These are phyloP conservation scores for Gastrodia elata DNA, from an alignment of 106 monocot species.

Conservation along the genomic window DNA sequence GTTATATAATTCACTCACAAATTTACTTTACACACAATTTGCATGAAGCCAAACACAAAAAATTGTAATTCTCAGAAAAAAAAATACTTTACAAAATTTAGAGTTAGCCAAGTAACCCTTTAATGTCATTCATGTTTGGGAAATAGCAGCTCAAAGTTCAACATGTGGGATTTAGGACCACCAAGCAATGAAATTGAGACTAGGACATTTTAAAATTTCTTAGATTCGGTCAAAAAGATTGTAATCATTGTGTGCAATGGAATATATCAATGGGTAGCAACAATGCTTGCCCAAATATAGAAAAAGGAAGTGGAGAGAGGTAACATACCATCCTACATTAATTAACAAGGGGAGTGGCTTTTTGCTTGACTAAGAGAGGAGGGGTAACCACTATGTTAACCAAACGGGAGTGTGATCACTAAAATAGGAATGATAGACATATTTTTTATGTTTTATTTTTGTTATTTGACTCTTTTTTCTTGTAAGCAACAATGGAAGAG, in stretches of 20 bases:
- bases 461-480: too few relatives aligned
- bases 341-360: background rate
- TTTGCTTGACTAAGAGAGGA: background rate
- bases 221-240: background rate
- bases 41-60: too few relatives aligned
- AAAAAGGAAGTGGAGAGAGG: background rate
- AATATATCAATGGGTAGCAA: background rate
- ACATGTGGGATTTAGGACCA: background rate
- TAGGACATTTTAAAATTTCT: background rate
- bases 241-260: background rate
- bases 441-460: too few relatives aligned
- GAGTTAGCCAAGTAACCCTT: too few relatives aligned
- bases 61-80: too few relatives aligned
- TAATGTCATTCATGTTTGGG: too few relatives aligned
- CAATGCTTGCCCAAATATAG: background rate
- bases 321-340: background rate
- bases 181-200: background rate
- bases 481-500: too few relatives aligned
- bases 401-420: background rate
- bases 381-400: background rate
- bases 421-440: too few relatives aligned
- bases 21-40: too few relatives aligned
- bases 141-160: background rate
- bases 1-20: too few relatives aligned
- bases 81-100: too few relatives aligned